Base-by-base conservation (phyloP, 1,284 basidiomycete species). In the Rhodotorula sp. region DNA sequence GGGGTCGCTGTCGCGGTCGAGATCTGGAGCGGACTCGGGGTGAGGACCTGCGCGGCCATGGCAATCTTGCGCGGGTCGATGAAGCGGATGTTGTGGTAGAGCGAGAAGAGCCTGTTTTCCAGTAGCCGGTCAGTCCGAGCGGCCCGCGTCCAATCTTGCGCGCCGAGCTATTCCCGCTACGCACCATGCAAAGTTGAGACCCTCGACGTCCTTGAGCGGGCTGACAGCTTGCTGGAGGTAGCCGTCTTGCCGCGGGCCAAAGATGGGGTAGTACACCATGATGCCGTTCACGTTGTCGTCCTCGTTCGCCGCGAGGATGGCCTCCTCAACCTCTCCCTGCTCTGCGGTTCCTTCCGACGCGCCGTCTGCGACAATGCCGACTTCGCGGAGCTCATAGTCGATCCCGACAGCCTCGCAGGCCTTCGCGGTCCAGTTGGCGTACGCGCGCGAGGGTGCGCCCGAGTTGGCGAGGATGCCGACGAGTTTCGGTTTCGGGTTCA, bases 161-260 rank as follows among this genome's bases (percentile, higher is more conserved):
- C 22, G 49, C 22, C 20, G 45, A 37, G 37, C 37, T 37, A 12
- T 12, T 37, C 37, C 37, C 3, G 42, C 15, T 22, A 10, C 64
- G 44, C 6, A 75, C 74, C 75, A 76, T 20, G 75, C 69, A 84
- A 93, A 93, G 82, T 98, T 88, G 62, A 98, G 85, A 6, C 95
- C 95, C 82, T 99, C 95, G 64, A 99, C 95, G 76, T 99, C 95
- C 82, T 99, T 99, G 75, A 91, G 86, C 2, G 95, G 94, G 2
- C 93, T 94, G 20, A 99, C 91, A 66, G 95, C 87, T 88, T 95
- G 81, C 78, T 99, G 95, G 64, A 99, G 84, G 81, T 99, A 99
- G 79, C 95, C 93, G 80, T 99, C 95, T 88, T 97, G 79, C 51
- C 80, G 77, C 15, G 79, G 80, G 29, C 79, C 80, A 62, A 82